Evolutionary conservation across 2,329 filamentous ascomycete species (phyloP).

Genomic region (Calonectria multiphialidica): DNA sequence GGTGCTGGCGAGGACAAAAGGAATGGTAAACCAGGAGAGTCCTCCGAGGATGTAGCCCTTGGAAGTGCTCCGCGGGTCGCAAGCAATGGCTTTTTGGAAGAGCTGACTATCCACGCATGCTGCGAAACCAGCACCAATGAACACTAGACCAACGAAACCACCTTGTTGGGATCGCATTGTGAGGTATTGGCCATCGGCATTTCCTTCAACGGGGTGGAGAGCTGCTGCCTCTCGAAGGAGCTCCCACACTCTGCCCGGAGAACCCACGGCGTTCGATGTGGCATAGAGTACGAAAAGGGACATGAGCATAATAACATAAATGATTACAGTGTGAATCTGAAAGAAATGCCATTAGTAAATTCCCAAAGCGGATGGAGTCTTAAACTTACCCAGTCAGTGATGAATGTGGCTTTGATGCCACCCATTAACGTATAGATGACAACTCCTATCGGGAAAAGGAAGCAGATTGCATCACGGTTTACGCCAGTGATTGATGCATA

Average conservation of each 20-base stretch:
- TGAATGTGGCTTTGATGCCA: conserved; percentile 24
- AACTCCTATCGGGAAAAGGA: conserved; percentile 21
- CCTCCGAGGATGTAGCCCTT: conserved; percentile 89
- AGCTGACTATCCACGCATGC: conserved; percentile 20
- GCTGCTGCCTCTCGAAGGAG: conserved; percentile 13
- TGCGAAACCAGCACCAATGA: conserved; percentile 20
- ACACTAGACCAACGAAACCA: conserved; percentile 18
- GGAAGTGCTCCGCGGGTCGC: conserved; percentile 82
- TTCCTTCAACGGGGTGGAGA: conserved; percentile 19
- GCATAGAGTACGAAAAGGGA: conserved; percentile 21
- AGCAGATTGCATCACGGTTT: conserved; percentile 25
- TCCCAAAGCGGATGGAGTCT: neutral
- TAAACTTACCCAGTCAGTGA: conserved; percentile 20
- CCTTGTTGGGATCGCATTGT: conserved; percentile 20
- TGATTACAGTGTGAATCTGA: conserved; percentile 20
- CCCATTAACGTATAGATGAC: conserved; percentile 24
- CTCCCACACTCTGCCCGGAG: conserved; percentile 14
- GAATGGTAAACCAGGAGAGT: conserved; percentile 88
- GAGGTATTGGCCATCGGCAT: conserved; percentile 16
- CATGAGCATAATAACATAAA: conserved; percentile 24
- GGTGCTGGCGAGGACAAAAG: conserved; percentile 85
- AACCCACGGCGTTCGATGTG: conserved; percentile 13
- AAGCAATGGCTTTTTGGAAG: conserved; percentile 79
- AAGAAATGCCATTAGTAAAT: neutral
- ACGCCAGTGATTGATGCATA: conserved; percentile 25